Evolutionary conservation across 2,329 filamentous ascomycete species (phyloP), one percentile per base, ranked within the genome.

Genomic region (Helminthosporium solani): DNA sequence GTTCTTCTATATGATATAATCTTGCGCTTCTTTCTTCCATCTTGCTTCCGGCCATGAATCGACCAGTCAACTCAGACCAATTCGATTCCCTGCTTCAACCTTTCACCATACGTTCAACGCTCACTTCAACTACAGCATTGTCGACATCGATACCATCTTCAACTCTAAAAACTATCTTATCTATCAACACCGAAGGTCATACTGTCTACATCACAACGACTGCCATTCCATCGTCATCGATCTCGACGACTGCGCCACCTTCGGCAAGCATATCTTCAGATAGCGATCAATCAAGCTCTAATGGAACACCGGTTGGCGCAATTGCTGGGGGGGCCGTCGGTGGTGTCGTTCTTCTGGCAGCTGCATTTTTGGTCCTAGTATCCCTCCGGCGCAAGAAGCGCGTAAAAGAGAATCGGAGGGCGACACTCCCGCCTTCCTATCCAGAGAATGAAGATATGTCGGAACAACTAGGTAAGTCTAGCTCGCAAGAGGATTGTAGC

Each of bases 301-400:
- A 20, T 18, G 44, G 18, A 2, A 25, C 42, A 6, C 47, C 53
- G 14, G 40, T 53, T 12, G 60, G 52, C 20, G 49, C 53, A 20
- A 60, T 66, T 14, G 54, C 56, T 14, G 63, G 63, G 12, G 59
- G 53, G 8, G 52, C 54, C 1, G 27, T 63, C 9, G 63, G 61
- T n/a, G 52, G 46, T 2, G 25, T 60, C 2, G 44, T 54, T 2
- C 14, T 62, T 1, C 9, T 63, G 3, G 40, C 34, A 7, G 21
- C 53, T 1, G 14, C 43, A 7, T 0, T 56, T 2, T 40, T 52
- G 14, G 8, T 62, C 1, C 33, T 57, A 2, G 41, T 57, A 12
- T 50, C 47, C 15, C 12, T 58, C 3, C 49, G 49, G 9, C 48
- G 53, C 14, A 50, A 43, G 36, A 54, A 36, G 30, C 42, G 41